Base-by-base conservation (phyloP, 306 rosid species). In the Abrus pulchellus region DNA sequence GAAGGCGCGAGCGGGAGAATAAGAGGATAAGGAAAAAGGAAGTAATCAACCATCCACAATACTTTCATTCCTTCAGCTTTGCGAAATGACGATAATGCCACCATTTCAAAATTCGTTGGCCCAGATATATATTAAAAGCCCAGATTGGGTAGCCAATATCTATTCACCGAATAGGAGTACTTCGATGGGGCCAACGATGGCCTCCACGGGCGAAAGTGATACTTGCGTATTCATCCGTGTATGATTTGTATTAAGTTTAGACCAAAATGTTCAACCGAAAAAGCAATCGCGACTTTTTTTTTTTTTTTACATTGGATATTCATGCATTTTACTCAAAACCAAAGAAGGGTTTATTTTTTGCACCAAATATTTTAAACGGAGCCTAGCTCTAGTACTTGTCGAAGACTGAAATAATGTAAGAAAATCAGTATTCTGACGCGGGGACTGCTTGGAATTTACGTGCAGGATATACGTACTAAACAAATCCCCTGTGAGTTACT, bases 11-110 rank as follows among this genome's bases (percentile, higher is more conserved):
- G 9, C 13, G 4, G 33, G 27, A 36, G 66, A 41, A 65, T 36
- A 65, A 6, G 61, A 83, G 48, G 90, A 87, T 83, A 87, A 81
- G 40, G 60, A 20, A 44, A 14, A 27, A 44, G 34, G 55, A 3
- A 41, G 27, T 43, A 41, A 44, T 64, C 33, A 38, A 38, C 30
- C 11, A 40, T 9, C 36, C 40, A 13, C 6, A 75, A 33, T 6
- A 59, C 14, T 4, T 48, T 65, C 34, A 0, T 54, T 55, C 5
- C 6, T 69, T 55, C 56, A 3, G 10, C 2, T 14, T 38, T 36
- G 1, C 1, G 59, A 57, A 74, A 85, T 68, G 76, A 82, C 82
- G 9, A 54, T 61, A 82, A 20, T 75, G 49, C 79, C 86, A 53
- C 50, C 53, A 0, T 52, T 28, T 28, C 27, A 6, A 30, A 20